Base-by-base conservation (phyloP, 2,329 filamentous ascomycete species). In the Dothideomycetes sp. region DNA sequence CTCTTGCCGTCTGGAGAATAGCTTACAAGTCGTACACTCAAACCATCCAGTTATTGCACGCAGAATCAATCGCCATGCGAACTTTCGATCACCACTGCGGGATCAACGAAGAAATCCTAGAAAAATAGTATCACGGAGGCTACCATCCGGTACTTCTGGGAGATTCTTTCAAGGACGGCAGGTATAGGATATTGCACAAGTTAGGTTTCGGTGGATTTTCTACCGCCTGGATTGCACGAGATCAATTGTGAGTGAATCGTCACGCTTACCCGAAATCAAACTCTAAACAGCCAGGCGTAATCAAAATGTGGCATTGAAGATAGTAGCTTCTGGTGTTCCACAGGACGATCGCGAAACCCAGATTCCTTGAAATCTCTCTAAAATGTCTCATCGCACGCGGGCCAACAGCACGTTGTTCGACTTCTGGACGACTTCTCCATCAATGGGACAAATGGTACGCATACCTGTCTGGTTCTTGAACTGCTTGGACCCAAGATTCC, bases 391-490 rank as follows among this genome's bases (percentile, higher is more conserved):
- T 22, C 30, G 28, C 9, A 51, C 11, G 28, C 47, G 17, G 48
- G 46, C 16, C 44, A 33, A 13, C 44, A 44, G 24, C 48, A 67
- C 52, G 25, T 65, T 9, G 56, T 64, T 27, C 52, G 45, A 16
- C 30, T 67, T 16, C 43, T 62, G 17, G 59, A 66, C 45, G 17
- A 53, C 13, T 69, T 70, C 25, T 25, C 59, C 6, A 35, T 64
- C 31, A 29, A 48, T 2, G 65, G 68, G 8, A 65, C 64, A 5
- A 71, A 71, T 50, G 65, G 67, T 9, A 53, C 22, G 3, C 67
- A 71, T 46, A 47, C 55, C n/a, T 71, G 66, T 47, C 49, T 70
- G 0, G 60, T 70, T 5, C 57, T 62, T 32, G 59, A 67, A 29
- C 39, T 67, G 19, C 43, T 43, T 5, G 64, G 63, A 2, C 57